Percentiles rank a stretch among this genome's conserved stretches.
Evolutionary conservation across 2,329 filamentous ascomycete genomes (phyloP).

Genomic region (Alternaria burnsii): DNA sequence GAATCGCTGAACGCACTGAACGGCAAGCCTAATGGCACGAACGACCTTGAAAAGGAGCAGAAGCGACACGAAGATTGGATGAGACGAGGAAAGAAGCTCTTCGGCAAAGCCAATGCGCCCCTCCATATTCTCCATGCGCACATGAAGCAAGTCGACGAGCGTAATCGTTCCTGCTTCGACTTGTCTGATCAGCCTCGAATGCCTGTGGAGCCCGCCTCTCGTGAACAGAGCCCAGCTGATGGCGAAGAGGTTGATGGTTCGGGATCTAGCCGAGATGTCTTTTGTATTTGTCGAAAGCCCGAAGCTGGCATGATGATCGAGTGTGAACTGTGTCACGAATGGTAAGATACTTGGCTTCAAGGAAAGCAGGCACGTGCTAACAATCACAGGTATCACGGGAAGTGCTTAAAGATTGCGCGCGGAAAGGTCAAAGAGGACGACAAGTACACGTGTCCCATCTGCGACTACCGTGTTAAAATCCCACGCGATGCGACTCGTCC

Average conservation of each 20-base stretch:
- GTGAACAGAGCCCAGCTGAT: conserved; percentile 73
- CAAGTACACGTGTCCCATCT: conserved; percentile 97
- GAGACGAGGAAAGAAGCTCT: conserved; percentile 95
- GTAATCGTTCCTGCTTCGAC: conserved; percentile 92
- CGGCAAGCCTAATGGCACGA: conserved; percentile 87
- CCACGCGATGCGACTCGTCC: conserved; percentile 94
- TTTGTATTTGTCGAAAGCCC: conserved; percentile 92
- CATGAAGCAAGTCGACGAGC: conserved; percentile 90
- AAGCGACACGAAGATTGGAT: conserved; percentile 99
- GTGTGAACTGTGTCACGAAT: conserved; percentile 97
- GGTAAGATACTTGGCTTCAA: conserved; percentile 65
- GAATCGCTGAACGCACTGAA: conserved; percentile 88
- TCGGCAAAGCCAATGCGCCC: conserved; percentile 96
- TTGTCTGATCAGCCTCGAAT: conserved; percentile 85
- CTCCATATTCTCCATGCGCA: conserved; percentile 94
- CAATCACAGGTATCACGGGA: conserved; percentile 86
- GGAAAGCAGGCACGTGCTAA: conserved; percentile 32
- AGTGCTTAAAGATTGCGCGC: conserved; percentile 95
- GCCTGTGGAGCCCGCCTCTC: conserved; percentile 89
- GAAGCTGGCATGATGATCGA: conserved; percentile 99
- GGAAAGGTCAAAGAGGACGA: conserved; percentile 99
- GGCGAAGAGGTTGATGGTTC: conserved; percentile 57
- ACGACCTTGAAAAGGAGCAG: conserved; percentile 92
- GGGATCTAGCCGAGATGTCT: conserved; percentile 75
- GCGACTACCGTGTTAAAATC: conserved; percentile 96